Evolutionary conservation across 495 filamentous ascomycete genomes (phyloP), one percentile per base, ranked within the genome.

Genomic region (Daldinia concentrica): DNA sequence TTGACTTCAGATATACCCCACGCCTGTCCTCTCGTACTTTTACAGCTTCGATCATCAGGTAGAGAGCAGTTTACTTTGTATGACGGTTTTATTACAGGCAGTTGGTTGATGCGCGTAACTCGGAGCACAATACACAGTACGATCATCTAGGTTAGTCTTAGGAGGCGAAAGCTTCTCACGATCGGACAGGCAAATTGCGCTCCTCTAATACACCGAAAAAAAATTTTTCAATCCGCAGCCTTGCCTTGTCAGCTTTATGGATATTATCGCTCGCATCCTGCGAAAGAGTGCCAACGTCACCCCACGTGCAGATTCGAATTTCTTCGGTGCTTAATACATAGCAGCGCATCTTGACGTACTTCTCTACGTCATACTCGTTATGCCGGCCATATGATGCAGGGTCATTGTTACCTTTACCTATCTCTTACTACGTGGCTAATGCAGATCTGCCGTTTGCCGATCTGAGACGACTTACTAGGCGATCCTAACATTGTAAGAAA

Each of bases 1-100:
- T 72, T 74, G 65, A 72, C 67, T 74, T 74, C 36, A 64, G 56
- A 68, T 74, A 74, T 73, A 73, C 65, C 65, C 62, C 62, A 70
- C 68, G 67, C 65, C 65, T 63, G 56, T 63, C 50, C 34, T 62
- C 65, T 74, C 62, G 66, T 73, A 73, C 58, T 67, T 63, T 48
- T 57, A 50, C 65, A 59, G 24, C 68, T 55, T 57, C 51, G 52
- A 68, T 73, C 64, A 64, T 66, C 52, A 56, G 58, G 64, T 74
- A 76, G 73, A 72, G 68, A 56, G 55, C 60, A 68, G 62, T 74
- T 72, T 64, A 73, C 68, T 72, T 72, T 59, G 48, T 58, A 68
- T 66, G 54, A 45, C 50, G 65, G 73, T 74, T 71, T 58, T 72
- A 62, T 66, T 58, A 50, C 66, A 66, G 60, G 57, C 50, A 58